Evolutionary conservation across 805 yeast species (phyloP), one percentile per base, ranked within the genome.

Genomic region (Teunomyces gatunensis): DNA sequence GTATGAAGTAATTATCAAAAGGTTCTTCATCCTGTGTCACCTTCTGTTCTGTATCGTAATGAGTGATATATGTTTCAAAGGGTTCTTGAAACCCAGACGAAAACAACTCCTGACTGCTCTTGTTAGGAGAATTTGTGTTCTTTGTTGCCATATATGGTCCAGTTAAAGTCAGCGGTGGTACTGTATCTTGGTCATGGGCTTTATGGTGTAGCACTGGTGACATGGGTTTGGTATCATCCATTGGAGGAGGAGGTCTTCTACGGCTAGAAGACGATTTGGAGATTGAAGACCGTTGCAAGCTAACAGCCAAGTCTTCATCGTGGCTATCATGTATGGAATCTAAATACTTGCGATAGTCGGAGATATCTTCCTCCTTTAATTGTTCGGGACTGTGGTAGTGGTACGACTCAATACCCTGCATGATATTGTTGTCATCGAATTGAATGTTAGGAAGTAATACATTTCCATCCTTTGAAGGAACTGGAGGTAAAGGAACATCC

Each of bases 261-360:
- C 28, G 32, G 3, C 39, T 30, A 6, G 44, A 37, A 15, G 39
- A 17, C 9, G 12, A 28, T 18, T 37, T 37, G 17, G 40, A 37
- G 15, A 37, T 23, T 3, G 29, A 20, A 5, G 40, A 37, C 13
- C 17, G 28, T 37, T 37, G 40, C 5, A 37, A 37, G 17, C 40
- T 37, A 12, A 18, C 17, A 13, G 40, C 40, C 5, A 37, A 23
- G 12, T 40, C 43, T n/a, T 40, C 43, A 21, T 28, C 32, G 28
- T 42, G 45, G 13, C 20, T 9, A 35, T 54, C 59, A 27, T 45
- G 42, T 44, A 59, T 52, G 6, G 59, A 50, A 12, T 54, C 45
- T 32, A 60, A 37, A 40, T 64, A 64, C 23, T 46, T 49, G 6
- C 57, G 60, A 42, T 65, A 64, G 43, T 64, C 68, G 36, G 51